Evolutionary conservation across 192 early-diverging fungal genomes (phyloP).

Genomic region (Coemansia sp.): DNA sequence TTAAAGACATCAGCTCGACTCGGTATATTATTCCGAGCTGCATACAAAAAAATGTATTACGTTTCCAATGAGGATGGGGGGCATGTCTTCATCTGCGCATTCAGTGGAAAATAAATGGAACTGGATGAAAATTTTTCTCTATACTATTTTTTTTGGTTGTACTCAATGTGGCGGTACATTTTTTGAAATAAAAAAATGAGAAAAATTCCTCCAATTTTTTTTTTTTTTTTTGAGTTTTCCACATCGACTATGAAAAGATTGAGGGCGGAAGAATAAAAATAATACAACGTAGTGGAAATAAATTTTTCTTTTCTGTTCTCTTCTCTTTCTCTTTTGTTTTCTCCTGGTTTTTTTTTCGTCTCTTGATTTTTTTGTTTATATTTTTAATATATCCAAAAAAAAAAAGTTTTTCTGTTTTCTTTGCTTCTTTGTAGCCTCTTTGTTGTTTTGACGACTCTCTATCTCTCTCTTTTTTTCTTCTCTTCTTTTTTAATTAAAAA

Average conservation of each 20-base stretch:
- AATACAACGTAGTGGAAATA: not conserved
- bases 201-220: not conserved
- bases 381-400: conserved; percentile 2
- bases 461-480: not conserved
- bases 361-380: not conserved
- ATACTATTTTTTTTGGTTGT: no score
- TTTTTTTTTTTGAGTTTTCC: not conserved
- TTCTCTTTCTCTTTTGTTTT: not conserved
- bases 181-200: not conserved
- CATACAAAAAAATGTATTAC: no score
- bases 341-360: not conserved
- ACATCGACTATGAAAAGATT: no score
- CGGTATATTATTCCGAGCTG: no score
- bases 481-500: not conserved
- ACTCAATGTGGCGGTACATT: no score
- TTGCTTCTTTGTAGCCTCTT: conserved; percentile 4
- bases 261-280: not conserved
- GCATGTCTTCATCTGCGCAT: no score
- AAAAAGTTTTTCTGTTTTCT: not conserved
- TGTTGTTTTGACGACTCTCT: conserved; percentile 1
- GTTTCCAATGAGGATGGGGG: no score
- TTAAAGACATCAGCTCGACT: not conserved
- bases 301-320: not conserved
- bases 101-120: no score
- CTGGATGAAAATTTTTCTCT: no score